Percentiles rank a stretch among this genome's conserved stretches.
Conservation (phyloP, 169 alveolate genomes). For the Plasmodium chabaudi region DNA sequence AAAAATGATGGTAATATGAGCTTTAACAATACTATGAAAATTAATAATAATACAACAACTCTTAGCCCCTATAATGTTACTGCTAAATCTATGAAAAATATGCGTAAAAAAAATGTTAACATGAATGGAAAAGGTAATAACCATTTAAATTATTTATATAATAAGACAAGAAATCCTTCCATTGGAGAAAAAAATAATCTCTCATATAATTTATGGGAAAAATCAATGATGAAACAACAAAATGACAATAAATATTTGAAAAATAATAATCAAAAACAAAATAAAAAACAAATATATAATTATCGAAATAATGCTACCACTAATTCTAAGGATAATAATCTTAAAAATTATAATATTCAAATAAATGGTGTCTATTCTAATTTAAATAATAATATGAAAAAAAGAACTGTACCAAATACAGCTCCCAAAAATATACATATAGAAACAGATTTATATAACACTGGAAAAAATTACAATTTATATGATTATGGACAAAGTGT, state of each 20-base stretch:
- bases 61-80: no score
- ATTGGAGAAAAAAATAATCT: slow-evolving; percentile 11
- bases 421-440: not conserved
- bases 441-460: not conserved
- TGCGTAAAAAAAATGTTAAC: slow-evolving; percentile 5
- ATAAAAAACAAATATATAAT: not conserved
- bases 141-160: slow-evolving; percentile 6
- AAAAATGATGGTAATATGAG: slow-evolving; percentile 15
- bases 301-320: not conserved
- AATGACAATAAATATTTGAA: not conserved
- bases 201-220: slow-evolving; percentile 59
- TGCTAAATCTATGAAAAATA: no score
- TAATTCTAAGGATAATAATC: not conserved
- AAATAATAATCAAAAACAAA: not conserved
- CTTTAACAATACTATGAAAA: not conserved
- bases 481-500: not conserved
- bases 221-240: not conserved
- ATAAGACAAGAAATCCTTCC: not conserved
- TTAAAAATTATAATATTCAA: slow-evolving; percentile 13
- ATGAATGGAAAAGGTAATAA: not conserved
- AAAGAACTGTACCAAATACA: not conserved
- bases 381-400: not conserved
- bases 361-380: slow-evolving; percentile 33
- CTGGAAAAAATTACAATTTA: slow-evolving; percentile 2
- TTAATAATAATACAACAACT: not conserved